A percentile compares a stretch with the other conserved stretches of the same genome.
Evolutionary conservation across 2,329 filamentous ascomycete genomes (phyloP).

Genomic region (Periconia macrospinosa): DNA sequence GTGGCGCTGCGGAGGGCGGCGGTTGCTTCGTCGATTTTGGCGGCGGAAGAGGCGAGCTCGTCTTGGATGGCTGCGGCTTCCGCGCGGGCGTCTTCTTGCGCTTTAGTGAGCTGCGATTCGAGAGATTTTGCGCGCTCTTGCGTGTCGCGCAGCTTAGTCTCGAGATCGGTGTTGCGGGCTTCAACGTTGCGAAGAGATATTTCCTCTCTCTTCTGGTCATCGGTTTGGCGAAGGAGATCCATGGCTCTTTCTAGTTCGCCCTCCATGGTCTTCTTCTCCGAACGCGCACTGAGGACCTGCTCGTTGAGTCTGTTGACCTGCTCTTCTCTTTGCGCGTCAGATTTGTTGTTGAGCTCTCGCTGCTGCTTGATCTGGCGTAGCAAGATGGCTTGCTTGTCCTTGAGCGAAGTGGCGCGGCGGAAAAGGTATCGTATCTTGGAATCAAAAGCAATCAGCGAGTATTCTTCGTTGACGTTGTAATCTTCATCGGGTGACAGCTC

Average conservation of each 20-base stretch:
- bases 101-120: conserved; percentile 35
- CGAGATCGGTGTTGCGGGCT: conserved; percentile 33
- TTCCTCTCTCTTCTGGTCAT: conserved; percentile 27
- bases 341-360: conserved; percentile 86
- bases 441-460: conserved; percentile 75
- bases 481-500: conserved; percentile 64
- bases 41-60: conserved; percentile 37
- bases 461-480: conserved; percentile 61
- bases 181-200: conserved; percentile 31
- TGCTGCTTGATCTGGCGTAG: conserved; percentile 95
- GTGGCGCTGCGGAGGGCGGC: conserved; percentile 28
- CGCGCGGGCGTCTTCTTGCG: conserved; percentile 40
- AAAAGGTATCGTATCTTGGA: conserved; percentile 79
- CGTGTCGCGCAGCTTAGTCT: conserved; percentile 34
- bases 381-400: conserved; percentile 86
- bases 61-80: conserved; percentile 39
- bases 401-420: conserved; percentile 72
- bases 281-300: conserved; percentile 40
- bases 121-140: conserved; percentile 36
- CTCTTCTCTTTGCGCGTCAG: conserved; percentile 58
- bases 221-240: conserved; percentile 31
- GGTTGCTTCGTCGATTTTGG: conserved; percentile 32
- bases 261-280: conserved; percentile 39
- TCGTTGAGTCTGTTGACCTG: conserved; percentile 47
- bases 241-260: conserved; percentile 40